Percentiles rank a stretch among this genome's conserved stretches.
phyloP scores from a whole-genome alignment of 371 early-diverging fungal genomes.

The Zancudomyces culisetae region DNA sequence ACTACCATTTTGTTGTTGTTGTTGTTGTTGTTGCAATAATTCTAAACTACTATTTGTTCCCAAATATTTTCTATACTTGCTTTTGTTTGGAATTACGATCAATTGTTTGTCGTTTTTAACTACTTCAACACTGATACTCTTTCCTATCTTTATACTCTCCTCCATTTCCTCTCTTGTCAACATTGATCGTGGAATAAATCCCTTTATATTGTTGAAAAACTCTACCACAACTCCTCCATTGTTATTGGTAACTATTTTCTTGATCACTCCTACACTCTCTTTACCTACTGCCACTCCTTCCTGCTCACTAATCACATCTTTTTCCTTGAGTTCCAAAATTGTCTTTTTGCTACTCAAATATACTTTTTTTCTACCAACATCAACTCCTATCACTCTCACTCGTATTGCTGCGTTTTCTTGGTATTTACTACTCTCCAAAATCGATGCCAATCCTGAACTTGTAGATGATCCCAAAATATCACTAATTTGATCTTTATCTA shows the following conservation, averaged over 20 bases:
- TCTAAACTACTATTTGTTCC: no score
- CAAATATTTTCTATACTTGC: background rate
- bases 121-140: constrained; percentile 1
- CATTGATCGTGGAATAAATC: constrained; percentile 39
- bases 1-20: no score
- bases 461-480: no score
- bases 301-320: constrained; percentile 35
- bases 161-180: background rate
- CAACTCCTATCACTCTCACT: constrained; percentile 47
- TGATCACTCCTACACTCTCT: constrained; percentile 40
- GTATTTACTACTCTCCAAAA: constrained; percentile 62
- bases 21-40: no score
- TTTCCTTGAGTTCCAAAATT: constrained; percentile 48
- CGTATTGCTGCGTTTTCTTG: constrained; percentile 43
- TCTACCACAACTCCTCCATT: constrained; percentile 48
- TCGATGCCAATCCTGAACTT: no score
- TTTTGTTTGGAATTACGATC: background rate
- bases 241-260: constrained; percentile 37
- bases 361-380: constrained; percentile 31
- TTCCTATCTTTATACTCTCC: background rate
- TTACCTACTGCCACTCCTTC: constrained; percentile 25
- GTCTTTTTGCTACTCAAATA: constrained; percentile 57
- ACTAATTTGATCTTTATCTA: constrained; percentile 49
- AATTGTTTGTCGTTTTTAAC: background rate
- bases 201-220: constrained; percentile 55